These are phyloP conservation scores for Sungouiella thailandica DNA, from an alignment of 805 yeast species.

Conservation along the genomic window DNA sequence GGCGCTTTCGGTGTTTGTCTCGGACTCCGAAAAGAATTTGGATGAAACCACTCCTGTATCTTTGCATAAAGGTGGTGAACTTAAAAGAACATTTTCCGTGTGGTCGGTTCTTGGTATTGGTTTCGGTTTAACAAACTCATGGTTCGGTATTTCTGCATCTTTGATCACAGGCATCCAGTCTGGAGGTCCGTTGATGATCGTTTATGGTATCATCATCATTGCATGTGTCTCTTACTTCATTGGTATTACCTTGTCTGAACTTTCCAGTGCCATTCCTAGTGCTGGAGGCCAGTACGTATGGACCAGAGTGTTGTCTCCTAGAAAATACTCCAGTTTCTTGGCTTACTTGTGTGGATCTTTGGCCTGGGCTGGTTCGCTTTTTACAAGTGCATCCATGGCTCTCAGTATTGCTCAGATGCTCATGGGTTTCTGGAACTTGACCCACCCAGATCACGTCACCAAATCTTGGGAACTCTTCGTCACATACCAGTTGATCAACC, in stretches of 20 bases:
- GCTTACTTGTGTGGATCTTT: slow-evolving; percentile 38
- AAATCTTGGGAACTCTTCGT: slow-evolving; percentile 35
- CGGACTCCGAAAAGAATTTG: slow-evolving; percentile 8
- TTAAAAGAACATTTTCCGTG: slow-evolving; percentile 33
- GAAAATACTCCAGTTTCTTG: slow-evolving; percentile 31
- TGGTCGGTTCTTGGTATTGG: slow-evolving; percentile 38
- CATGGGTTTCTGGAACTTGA: slow-evolving; percentile 34
- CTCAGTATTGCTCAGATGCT: slow-evolving; percentile 29
- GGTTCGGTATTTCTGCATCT: slow-evolving; percentile 40
- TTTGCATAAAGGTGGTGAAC: slow-evolving; percentile 16
- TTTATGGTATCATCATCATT: slow-evolving; percentile 38
- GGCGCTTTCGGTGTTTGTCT: slow-evolving; percentile 1
- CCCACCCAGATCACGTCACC: slow-evolving; percentile 29
- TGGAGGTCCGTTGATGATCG: slow-evolving; percentile 38
- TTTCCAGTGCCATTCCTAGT: slow-evolving; percentile 36
- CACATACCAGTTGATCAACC: slow-evolving; percentile 31
- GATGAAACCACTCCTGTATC: slow-evolving; percentile 2
- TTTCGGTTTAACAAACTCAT: slow-evolving; percentile 39
- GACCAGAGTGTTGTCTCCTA: slow-evolving; percentile 37
- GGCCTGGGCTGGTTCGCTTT: slow-evolving; percentile 40
- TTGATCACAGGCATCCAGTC: slow-evolving; percentile 38
- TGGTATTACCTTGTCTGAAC: slow-evolving; percentile 35
- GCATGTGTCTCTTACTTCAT: slow-evolving; percentile 31
- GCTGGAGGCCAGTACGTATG: slow-evolving; percentile 43
- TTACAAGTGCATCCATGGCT: slow-evolving; percentile 38